A percentile compares a stretch with the other conserved stretches of the same genome.
Evolutionary conservation across 371 early-diverging fungal species (phyloP).

Genomic region (Blakeslea trispora): DNA sequence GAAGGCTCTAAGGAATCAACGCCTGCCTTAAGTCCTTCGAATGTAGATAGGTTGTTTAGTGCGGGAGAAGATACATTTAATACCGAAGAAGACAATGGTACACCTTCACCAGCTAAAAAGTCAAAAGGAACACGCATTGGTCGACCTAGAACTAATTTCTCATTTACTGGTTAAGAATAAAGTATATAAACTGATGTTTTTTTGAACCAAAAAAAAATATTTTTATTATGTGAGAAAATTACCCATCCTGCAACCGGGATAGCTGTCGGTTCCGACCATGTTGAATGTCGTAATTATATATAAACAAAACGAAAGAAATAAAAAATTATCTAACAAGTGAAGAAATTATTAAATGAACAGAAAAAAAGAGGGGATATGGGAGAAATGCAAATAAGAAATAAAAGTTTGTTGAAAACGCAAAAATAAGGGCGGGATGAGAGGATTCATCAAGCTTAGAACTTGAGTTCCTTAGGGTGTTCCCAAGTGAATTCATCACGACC

Average conservation of each 20-base stretch:
- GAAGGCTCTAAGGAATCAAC: slow-evolving; percentile 29
- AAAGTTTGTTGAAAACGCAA: slow-evolving; percentile 48
- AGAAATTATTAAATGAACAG: slow-evolving; percentile 4
- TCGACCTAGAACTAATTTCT: slow-evolving; percentile 49
- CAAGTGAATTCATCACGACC: slow-evolving; percentile 96
- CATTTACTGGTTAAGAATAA: slow-evolving; percentile 24
- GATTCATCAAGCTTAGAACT: slow-evolving; percentile 64
- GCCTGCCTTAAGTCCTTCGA: slow-evolving; percentile 31
- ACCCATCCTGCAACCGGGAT: slow-evolving; percentile 47
- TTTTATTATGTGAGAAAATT: slow-evolving; percentile 1
- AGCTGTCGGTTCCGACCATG: slow-evolving; percentile 40
- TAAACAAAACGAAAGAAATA: slow-evolving; percentile 17
- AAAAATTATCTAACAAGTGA: slow-evolving; percentile 28
- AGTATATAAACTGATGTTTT: background rate
- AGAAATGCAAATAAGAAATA: slow-evolving; percentile 15
- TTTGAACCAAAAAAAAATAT: background rate
- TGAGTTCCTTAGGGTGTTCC: slow-evolving; percentile 93
- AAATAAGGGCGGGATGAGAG: too few relatives aligned
- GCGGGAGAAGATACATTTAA: slow-evolving; percentile 44
- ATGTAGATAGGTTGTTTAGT: slow-evolving; percentile 38
- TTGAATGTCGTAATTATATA: slow-evolving; percentile 32
- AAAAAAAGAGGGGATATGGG: slow-evolving; percentile 19
- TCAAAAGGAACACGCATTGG: slow-evolving; percentile 40
- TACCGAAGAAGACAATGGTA: slow-evolving; percentile 22
- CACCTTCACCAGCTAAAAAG: slow-evolving; percentile 26